Percentiles rank a stretch among this genome's conserved stretches.
phyloP scores from a whole-genome alignment of 192 early-diverging fungal genomes.

The Backusella mclennaniae region DNA sequence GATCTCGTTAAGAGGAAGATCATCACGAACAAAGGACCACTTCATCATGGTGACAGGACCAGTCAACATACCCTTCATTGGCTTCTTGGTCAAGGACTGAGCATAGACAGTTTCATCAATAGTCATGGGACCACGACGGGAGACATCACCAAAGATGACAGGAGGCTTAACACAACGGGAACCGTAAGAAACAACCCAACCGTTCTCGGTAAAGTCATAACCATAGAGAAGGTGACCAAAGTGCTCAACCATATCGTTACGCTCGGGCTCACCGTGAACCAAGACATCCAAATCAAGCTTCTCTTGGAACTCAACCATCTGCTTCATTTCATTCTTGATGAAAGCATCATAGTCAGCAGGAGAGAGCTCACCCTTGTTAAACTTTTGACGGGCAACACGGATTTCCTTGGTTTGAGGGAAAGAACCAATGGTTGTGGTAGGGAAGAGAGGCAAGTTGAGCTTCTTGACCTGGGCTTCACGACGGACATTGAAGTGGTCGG shows the following conservation, averaged over 20 bases:
- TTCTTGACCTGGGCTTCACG: constrained; percentile 67
- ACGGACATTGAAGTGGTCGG: constrained; percentile 71
- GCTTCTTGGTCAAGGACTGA: constrained; percentile 83
- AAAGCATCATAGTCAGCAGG: constrained; percentile 73
- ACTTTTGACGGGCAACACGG: constrained; percentile 85
- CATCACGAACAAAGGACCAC: constrained; percentile 99
- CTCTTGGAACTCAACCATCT: constrained; percentile 89
- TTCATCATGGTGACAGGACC: constrained; percentile 97
- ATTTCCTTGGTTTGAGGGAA: constrained; percentile 99
- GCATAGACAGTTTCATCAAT: constrained; percentile 82
- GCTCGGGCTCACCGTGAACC: constrained; percentile 98
- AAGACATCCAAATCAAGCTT: constrained; percentile 87
- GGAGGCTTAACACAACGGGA: constrained; percentile 97
- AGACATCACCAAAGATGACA: constrained; percentile 96
- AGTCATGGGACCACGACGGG: constrained; percentile 90
- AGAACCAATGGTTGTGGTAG: constrained; percentile 97
- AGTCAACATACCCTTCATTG: constrained; percentile 99
- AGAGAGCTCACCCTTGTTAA: constrained; percentile 79
- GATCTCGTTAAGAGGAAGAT: constrained; percentile 83
- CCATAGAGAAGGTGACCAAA: constrained; percentile 95
- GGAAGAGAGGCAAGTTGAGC: constrained; percentile 87
- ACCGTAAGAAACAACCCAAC: constrained; percentile 98
- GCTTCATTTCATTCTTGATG: constrained; percentile 83
- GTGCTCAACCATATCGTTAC: constrained; percentile 95
- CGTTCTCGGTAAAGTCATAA: constrained; percentile 93